Evolutionary conservation across 73 alveolate species (phyloP).

Genomic region (Breviolum minutum): DNA sequence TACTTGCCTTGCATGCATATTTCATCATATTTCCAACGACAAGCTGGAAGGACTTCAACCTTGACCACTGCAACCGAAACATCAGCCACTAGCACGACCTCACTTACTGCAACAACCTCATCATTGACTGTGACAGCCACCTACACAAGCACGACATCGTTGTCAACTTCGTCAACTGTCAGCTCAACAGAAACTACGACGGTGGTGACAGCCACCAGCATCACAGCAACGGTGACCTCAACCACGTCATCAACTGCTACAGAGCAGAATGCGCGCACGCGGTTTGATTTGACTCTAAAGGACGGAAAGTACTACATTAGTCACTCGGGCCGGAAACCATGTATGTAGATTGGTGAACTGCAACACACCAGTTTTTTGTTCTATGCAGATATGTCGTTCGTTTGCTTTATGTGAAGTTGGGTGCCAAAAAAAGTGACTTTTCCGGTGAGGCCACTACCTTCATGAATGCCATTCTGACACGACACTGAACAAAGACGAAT

Average conservation of each 20-base stretch:
- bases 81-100: background rate
- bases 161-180: background rate
- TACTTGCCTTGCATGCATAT: no score
- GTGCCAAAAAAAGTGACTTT: background rate
- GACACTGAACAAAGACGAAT: constrained; percentile 29
- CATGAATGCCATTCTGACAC: constrained; percentile 71
- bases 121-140: constrained; percentile 36
- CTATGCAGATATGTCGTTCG: no score
- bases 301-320: constrained; percentile 52
- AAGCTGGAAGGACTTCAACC: background rate
- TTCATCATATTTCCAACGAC: no score
- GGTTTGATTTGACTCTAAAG: constrained; percentile 41
- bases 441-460: constrained; percentile 29
- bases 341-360: no score
- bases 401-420: no score
- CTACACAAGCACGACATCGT: constrained; percentile 1
- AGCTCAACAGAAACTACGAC: background rate
- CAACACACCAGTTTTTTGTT: no score
- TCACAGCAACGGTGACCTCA: background rate
- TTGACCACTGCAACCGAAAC: background rate
- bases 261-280: constrained; percentile 2
- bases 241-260: constrained; percentile 33
- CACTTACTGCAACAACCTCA: background rate
- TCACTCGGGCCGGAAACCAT: background rate
- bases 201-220: constrained; percentile 12